Conservation (phyloP, 768 basidiomycete species). For the Termitomyces sp. region DNA sequence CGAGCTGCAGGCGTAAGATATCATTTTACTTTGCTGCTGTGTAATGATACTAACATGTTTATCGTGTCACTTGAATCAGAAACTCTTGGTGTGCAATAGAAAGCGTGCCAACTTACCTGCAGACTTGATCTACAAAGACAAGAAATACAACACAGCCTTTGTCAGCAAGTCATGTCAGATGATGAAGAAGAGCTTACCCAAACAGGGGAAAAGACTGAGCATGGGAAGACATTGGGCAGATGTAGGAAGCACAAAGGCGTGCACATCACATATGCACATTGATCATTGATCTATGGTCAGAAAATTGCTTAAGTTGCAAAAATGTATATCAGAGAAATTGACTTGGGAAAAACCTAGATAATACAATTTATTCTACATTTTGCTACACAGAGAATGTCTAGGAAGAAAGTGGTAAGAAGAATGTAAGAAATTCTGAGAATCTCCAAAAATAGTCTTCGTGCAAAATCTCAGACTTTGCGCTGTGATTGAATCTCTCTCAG, state of each 20-base stretch:
- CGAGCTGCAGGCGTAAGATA: not conserved
- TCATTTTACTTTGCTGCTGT: not conserved
- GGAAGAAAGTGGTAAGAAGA: too few relatives aligned
- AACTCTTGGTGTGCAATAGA: not conserved
- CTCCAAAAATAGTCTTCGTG: not conserved
- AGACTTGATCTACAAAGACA: not conserved
- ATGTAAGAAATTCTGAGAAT: too few relatives aligned
- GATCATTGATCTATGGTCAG: too few relatives aligned
- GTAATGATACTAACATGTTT: not conserved
- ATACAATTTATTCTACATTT: too few relatives aligned
- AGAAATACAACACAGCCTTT: not conserved
- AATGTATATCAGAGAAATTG: too few relatives aligned
- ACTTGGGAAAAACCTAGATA: too few relatives aligned
- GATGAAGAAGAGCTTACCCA: not conserved
- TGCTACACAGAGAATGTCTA: too few relatives aligned
- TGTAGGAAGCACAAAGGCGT: too few relatives aligned
- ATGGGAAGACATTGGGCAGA: not conserved
- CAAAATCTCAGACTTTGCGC: not conserved
- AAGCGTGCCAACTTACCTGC: not conserved
- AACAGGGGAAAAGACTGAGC: not conserved
- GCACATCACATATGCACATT: too few relatives aligned
- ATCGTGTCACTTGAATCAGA: not conserved
- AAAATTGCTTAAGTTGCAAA: too few relatives aligned
- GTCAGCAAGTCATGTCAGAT: not conserved
- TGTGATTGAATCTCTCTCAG: too few relatives aligned